These are phyloP conservation scores for Rhododendron ovatum DNA, from an alignment of 148 eudicot species.

Conservation along the genomic window DNA sequence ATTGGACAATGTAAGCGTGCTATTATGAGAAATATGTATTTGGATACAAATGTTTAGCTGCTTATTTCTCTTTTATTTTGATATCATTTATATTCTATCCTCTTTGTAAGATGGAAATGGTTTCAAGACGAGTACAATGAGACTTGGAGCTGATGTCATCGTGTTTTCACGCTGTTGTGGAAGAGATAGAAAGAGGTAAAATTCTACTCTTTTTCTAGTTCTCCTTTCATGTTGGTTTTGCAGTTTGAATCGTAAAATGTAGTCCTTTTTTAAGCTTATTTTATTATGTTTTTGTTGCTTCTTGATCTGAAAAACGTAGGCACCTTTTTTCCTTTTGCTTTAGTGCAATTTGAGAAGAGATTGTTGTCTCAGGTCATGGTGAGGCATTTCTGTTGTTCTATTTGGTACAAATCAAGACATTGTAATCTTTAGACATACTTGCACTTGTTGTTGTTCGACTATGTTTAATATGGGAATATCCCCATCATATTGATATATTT, in stretches of 20 bases:
- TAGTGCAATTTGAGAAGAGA: not conserved
- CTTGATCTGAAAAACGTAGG: not conserved
- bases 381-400: not conserved
- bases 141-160: conserved; percentile 97
- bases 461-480: not conserved
- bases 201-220: not conserved
- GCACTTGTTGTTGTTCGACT: not conserved
- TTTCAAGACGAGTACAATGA: conserved; percentile 97
- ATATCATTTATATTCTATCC: not conserved
- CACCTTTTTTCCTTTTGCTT: not conserved
- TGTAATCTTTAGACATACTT: not conserved
- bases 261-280: not conserved
- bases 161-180: conserved; percentile 82
- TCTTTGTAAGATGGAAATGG: conserved; percentile 79
- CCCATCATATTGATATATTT: not conserved
- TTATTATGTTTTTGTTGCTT: not conserved
- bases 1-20: conserved; percentile 78
- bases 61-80: not conserved
- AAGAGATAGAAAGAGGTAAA: conserved; percentile 56
- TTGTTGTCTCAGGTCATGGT: not conserved
- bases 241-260: not conserved
- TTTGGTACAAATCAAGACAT: not conserved
- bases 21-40: not conserved
- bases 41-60: not conserved
- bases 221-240: not conserved